Base-by-base conservation (phyloP, 2,329 filamentous ascomycete species). In the Stenocarpella maydis region DNA sequence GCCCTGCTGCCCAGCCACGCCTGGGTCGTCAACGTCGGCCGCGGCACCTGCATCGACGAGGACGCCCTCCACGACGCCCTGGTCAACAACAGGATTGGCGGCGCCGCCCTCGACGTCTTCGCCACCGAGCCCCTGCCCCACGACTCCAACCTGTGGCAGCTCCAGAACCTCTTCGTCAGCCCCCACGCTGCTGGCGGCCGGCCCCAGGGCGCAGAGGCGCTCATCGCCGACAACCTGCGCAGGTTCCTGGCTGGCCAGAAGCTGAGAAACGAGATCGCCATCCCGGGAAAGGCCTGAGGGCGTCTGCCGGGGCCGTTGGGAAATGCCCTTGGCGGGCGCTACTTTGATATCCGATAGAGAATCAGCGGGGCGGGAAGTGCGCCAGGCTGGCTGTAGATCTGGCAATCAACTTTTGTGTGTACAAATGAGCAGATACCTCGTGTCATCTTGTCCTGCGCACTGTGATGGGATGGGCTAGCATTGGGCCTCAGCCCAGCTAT, bases 181-280 rank as follows among this genome's bases (percentile, higher is more conserved):
- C 87, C 87, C 0, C 87, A 89, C 71, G 86, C 87, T 0, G 88
- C 87, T 0, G 88, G 88, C 3, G 88, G 88, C 0, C 77, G 89
- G 69, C 89, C 89, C 5, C 87, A 89, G 77, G 88, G 85, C 4
- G 82, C 85, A 0, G 88, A 90, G 80, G 82, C 74, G 7, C 77
- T 91, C 74, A 89, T 91, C 71, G 85, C 86, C 49, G 83, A 88
- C 69, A 91, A 91, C 73, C 73, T 91, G 78, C 81, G 88, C 72
- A 80, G 84, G 72, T 88, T 90, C 74, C 72, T 89, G 72, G 88
- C 88, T 1, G 84, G 84, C 1, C 88, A 91, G 80, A 75, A 82
- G 67, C 73, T 91, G 75, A 88, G 82, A 81, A 91, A 91, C 74
- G 75, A 83, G 43, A 81, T 87, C n/a, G 65, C 65, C 4, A 67